Conservation (phyloP, 768 basidiomycete species). For the Leccinum uliginosum region DNA sequence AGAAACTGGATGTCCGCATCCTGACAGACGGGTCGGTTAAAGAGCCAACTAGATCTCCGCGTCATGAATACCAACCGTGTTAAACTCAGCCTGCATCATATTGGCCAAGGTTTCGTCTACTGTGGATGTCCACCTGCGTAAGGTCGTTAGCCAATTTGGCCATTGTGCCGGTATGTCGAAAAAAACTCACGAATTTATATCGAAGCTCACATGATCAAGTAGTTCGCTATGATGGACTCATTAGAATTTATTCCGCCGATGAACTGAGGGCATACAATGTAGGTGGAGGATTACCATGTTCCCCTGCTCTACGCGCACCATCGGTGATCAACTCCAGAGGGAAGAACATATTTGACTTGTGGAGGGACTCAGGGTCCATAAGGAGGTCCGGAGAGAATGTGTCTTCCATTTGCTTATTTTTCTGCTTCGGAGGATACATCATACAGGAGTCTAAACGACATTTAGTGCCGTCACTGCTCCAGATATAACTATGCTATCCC, state of each 20-base stretch:
- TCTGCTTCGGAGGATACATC: background rate
- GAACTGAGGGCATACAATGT: background rate
- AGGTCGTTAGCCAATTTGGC: background rate
- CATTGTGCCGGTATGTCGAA: background rate
- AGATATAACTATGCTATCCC: background rate
- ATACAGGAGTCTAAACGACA: too few relatives aligned
- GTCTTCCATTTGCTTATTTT: background rate
- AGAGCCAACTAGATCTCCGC: too few relatives aligned
- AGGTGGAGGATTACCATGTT: rapidly evolving
- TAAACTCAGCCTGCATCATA: background rate
- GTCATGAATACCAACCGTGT: background rate
- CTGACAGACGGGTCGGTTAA: background rate
- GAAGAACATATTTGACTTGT: background rate
- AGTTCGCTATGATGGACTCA: background rate
- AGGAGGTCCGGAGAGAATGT: background rate
- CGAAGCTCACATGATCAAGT: background rate
- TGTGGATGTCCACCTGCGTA: background rate
- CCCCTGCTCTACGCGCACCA: background rate
- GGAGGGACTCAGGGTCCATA: too few relatives aligned
- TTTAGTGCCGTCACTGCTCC: background rate
- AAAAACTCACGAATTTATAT: conserved; percentile 5
- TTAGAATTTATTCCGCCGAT: background rate
- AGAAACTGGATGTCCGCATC: background rate
- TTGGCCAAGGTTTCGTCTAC: background rate
- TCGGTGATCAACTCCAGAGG: background rate